These are phyloP conservation scores for Geotrichum bryndzae DNA, from an alignment of 1,139 yeast species.

Conservation along the genomic window DNA sequence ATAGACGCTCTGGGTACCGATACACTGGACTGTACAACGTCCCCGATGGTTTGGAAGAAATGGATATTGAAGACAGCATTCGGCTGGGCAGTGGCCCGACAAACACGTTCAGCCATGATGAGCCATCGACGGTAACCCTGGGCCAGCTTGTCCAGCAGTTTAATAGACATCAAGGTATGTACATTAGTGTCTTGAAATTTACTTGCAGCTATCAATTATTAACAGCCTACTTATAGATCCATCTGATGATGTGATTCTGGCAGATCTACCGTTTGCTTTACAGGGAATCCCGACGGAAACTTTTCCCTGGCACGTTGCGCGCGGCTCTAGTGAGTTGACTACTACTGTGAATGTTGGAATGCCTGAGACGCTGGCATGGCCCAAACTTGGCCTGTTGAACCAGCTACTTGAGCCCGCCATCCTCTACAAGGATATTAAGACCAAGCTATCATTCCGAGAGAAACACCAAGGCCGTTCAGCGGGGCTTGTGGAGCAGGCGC, in stretches of 20 bases:
- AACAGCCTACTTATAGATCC: slow-evolving; percentile 24
- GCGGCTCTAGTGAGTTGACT: slow-evolving; percentile 18
- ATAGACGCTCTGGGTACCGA: neutral
- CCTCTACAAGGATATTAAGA: slow-evolving; percentile 47
- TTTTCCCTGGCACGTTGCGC: slow-evolving; percentile 44
- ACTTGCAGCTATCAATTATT: neutral
- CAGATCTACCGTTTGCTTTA: slow-evolving; percentile 58
- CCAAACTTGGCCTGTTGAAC: slow-evolving; percentile 53
- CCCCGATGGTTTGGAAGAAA: slow-evolving; percentile 8
- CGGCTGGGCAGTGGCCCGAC: neutral
- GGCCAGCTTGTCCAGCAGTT: slow-evolving; percentile 14
- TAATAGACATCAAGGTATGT: slow-evolving; percentile 14
- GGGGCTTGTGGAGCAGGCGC: slow-evolving; percentile 58
- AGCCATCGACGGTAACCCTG: slow-evolving; percentile 2
- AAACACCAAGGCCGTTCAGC: slow-evolving; percentile 1
- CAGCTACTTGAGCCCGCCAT: slow-evolving; percentile 68
- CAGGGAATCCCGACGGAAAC: slow-evolving; percentile 67
- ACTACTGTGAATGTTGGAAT: slow-evolving; percentile 30
- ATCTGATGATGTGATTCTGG: slow-evolving; percentile 48
- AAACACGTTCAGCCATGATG: neutral
- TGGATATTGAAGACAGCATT: neutral
- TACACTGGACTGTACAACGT: slow-evolving; percentile 12
- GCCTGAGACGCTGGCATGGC: slow-evolving; percentile 51
- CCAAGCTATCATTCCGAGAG: slow-evolving; percentile 30
- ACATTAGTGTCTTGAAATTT: neutral